These are phyloP conservation scores for Calonectria honghensis DNA, from an alignment of 2,329 filamentous ascomycete species.

Conservation along the genomic window DNA sequence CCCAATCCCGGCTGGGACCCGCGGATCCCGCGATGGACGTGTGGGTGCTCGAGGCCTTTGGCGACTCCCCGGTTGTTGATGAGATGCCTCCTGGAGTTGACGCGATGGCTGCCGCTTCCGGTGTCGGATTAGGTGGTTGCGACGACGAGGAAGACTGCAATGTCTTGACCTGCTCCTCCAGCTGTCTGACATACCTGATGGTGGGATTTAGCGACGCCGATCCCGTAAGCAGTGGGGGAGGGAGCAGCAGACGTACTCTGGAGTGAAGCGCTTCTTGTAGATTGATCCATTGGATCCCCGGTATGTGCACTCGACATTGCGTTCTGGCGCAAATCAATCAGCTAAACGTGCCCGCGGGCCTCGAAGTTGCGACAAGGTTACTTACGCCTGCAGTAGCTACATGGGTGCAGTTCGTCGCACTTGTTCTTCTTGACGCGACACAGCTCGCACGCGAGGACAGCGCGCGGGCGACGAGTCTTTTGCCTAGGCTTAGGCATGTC, in stretches of 20 bases:
- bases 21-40: constrained; percentile 18
- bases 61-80: constrained; percentile 21
- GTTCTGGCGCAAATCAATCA: constrained; percentile 32
- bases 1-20: constrained; percentile 25
- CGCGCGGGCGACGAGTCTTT: constrained; percentile 58
- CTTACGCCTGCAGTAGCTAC: constrained; percentile 48
- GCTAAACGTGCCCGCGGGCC: not conserved
- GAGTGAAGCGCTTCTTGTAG: constrained; percentile 18
- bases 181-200: constrained; percentile 51
- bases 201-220: not conserved
- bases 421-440: constrained; percentile 69
- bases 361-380: not conserved
- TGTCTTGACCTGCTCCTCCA: constrained; percentile 51
- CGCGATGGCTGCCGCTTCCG: constrained; percentile 3
- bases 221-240: too few species aligned
- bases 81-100: constrained; percentile 22
- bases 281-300: constrained; percentile 44
- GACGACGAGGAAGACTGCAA: constrained; percentile 39
- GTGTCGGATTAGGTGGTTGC: not conserved
- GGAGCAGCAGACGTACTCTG: constrained; percentile 13
- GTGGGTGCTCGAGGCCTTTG: constrained; percentile 47
- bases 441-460: constrained; percentile 66
- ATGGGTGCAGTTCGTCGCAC: constrained; percentile 66
- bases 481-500: constrained; percentile 32
- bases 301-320: constrained; percentile 55